Base-by-base conservation (phyloP, 768 basidiomycete genomes). In the Leccinum pellstonianum region DNA sequence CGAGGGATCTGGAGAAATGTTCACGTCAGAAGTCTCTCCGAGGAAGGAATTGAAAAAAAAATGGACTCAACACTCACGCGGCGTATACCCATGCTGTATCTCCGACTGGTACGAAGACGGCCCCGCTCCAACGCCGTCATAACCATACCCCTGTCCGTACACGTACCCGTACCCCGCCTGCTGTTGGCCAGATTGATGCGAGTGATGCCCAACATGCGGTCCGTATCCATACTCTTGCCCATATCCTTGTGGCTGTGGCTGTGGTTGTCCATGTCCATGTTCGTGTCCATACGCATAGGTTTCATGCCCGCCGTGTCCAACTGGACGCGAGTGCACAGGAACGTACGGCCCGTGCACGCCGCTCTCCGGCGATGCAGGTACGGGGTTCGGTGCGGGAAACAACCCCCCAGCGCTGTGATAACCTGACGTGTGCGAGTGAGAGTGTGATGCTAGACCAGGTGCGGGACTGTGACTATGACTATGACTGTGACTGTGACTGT, bases 21-120 rank as follows among this genome's bases (percentile, higher is more conserved):
- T n/a, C 27, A 7, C 23, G 21, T 50, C 49, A 27, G 23, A 17
- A 50, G 15, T 23, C 25, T 5, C 9, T 4, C 9, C 17, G 19
- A 5, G 4, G 15, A n/a, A 29, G 15, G 11, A 23, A 23, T 0
- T 6, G 29, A 2, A 21, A 15, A 9, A 50, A 5, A 14, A 4
- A 12, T 15, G 8, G 3, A 21, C 31, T 58, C 27, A 27, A 55
- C 56, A 75, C 76, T 64, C 70, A 82, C 81, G 73, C 59, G 73
- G 73, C 23, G 74, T 9, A 52, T 64, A 68, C 23, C 65, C 62
- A 48, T 66, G 46, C 1, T 54, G 60, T 19, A 21, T 38, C 19
- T 50, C 52, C 14, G 27, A 52, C 1, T 12, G 60, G 7, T 31
- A 37, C 29, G 48, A 17, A 23, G 47, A 19, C 23, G 29, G 3